Evolutionary conservation across 495 filamentous ascomycete genomes (phyloP), one percentile per base, ranked within the genome.

Genomic region (Hypoxylon trugodes): DNA sequence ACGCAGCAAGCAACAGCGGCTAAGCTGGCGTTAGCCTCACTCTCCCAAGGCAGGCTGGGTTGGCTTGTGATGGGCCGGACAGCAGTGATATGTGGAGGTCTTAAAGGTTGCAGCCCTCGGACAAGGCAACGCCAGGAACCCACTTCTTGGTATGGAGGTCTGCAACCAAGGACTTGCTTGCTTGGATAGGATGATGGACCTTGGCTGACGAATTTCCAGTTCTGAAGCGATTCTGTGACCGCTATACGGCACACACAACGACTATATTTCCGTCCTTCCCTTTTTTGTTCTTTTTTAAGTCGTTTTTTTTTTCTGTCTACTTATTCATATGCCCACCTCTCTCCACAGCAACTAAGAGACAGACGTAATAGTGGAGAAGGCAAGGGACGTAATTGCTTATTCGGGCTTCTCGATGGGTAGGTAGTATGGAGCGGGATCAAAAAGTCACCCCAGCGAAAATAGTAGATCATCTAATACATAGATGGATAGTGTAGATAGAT

Each of bases 1-100:
- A 61, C 64, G 64, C 64, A 58, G 45, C 32, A 61, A n/a, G 40
- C 40, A 24, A 32, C 59, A 62, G 63, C 63, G 59, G 63, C 56
- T 61, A 61, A 66, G 63, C 63, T 61, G 63, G 56, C 62, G 55
- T 61, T 57, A 67, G 64, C 64, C 64, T 67, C 64, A 67, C 64
- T 67, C 64, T 61, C 26, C 26, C 42, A 16, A 37, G 47, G 26
- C 38, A 47, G 58, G 46, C 64, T 58, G 52, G 62, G 42, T 61
- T 36, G 64, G 47, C 47, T 45, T 37, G 51, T 58, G 36, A 53
- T 33, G 28, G 63, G 36, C 46, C 43, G 40, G 52, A 67, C 47
- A 51, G 19, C 45, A 54, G 33, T 38, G 57, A 66, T 61, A 67
- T 61, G 57, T 61, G 64, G 58, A 61, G 52, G 57, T 58, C 22